Percentiles rank a stretch among this genome's conserved stretches.
Conservation (phyloP, 345 rosid species). For the Carallia brachiata region DNA sequence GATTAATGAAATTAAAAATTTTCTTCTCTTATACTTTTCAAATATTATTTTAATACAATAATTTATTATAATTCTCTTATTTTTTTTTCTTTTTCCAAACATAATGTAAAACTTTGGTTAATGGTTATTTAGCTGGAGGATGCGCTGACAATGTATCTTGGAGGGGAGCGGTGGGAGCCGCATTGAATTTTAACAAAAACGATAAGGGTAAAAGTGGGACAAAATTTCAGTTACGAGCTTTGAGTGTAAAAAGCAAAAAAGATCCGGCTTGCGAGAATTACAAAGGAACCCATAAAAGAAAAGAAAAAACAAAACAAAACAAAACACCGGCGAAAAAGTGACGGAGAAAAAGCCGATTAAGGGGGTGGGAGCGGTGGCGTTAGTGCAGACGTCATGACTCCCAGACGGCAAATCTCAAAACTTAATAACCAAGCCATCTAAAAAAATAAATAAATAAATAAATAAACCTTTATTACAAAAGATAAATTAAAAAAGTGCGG, state of each 20-base stretch:
- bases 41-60: too few relatives aligned
- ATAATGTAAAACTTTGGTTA: too few relatives aligned
- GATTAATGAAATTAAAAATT: too few relatives aligned
- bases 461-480: too few relatives aligned
- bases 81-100: too few relatives aligned
- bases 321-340: conserved; percentile 8
- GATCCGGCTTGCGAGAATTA: not conserved
- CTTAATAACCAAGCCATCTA: conserved; percentile 32
- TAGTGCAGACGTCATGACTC: conserved; percentile 24
- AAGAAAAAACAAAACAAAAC: too few relatives aligned
- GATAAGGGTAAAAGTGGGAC: not conserved
- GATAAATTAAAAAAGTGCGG: not conserved
- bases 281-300: not conserved
- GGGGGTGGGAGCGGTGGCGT: conserved; percentile 5
- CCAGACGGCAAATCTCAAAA: conserved; percentile 32
- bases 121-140: too few relatives aligned
- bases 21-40: too few relatives aligned
- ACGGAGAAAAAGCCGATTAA: conserved; percentile 20
- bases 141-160: too few relatives aligned
- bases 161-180: too few relatives aligned
- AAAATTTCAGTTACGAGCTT: not conserved
- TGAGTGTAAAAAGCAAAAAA: not conserved
- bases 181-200: not conserved
- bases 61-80: too few relatives aligned
- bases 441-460: too few relatives aligned